These are phyloP conservation scores for Millerozyma acaciae DNA, from an alignment of 805 yeast species.

Conservation along the genomic window DNA sequence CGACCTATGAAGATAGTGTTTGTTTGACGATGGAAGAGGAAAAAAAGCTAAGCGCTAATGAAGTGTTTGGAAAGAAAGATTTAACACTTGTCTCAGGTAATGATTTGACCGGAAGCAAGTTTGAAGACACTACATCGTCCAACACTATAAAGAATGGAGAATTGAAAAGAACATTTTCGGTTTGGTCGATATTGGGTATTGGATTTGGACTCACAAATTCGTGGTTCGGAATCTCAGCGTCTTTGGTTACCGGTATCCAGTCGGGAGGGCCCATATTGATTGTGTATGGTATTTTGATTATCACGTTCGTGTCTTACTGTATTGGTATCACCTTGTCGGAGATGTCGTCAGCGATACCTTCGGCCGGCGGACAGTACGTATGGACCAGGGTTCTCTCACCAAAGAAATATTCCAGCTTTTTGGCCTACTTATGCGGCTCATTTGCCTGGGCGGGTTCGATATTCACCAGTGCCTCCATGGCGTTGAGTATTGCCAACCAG, in stretches of 20 bases:
- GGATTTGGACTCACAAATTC: conserved; percentile 60
- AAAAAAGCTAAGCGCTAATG: no score
- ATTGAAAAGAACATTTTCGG: conserved; percentile 24
- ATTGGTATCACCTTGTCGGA: conserved; percentile 53
- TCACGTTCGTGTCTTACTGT: conserved; percentile 43
- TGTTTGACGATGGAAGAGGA: no score
- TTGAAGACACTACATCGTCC: conserved; percentile 1
- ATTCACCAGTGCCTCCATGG: conserved; percentile 59
- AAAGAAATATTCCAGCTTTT: conserved; percentile 41
- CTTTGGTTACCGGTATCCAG: conserved; percentile 50
- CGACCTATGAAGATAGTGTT: no score
- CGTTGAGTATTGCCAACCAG: conserved; percentile 50
- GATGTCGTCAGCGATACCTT: conserved; percentile 49
- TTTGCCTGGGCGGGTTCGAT: conserved; percentile 60
- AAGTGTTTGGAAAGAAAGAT: no score
- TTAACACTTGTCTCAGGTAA: neutral
- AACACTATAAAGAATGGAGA: conserved; percentile 7
- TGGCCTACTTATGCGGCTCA: conserved; percentile 59
- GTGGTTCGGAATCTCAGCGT: conserved; percentile 59
- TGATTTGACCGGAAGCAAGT: neutral
- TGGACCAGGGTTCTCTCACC: conserved; percentile 59
- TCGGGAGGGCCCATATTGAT: conserved; percentile 59
- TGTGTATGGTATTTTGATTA: conserved; percentile 53
- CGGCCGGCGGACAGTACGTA: conserved; percentile 57
- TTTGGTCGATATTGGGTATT: conserved; percentile 47